A percentile compares a stretch with the other conserved stretches of the same genome.
These are phyloP conservation scores for Penium margaritaceum DNA, from an alignment of 139 green algal species.

Conservation along the genomic window DNA sequence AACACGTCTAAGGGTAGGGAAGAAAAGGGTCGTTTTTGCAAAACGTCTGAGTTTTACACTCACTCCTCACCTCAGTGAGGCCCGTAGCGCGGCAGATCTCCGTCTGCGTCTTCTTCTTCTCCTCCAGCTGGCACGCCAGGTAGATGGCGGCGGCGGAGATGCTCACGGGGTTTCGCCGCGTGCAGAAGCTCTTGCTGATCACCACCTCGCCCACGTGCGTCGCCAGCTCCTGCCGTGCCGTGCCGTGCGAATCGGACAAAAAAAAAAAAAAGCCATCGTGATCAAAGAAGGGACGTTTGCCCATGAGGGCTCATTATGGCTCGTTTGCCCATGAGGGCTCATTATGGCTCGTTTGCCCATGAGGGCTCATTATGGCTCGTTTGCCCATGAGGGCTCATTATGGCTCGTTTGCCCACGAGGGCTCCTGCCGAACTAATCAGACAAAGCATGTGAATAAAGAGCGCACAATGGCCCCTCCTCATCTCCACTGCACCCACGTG, in stretches of 20 bases:
- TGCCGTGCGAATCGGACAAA: no score
- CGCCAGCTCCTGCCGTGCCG: conserved; percentile 26
- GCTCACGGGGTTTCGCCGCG: conserved; percentile 35
- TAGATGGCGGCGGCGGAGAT: conserved; percentile 36
- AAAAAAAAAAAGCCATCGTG: background rate
- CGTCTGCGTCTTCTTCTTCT: conserved; percentile 26
- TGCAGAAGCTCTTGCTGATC: conserved; percentile 30
- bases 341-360: no score
- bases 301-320: no score
- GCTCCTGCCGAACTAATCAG: no score
- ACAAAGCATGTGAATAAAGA: background rate
- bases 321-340: no score
- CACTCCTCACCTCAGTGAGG: conserved; percentile 29
- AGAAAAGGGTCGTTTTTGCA: no score
- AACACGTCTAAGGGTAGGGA: no score
- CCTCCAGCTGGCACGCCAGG: conserved; percentile 31
- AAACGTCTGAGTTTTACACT: no score
- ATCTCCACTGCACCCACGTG: background rate
- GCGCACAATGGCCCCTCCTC: background rate
- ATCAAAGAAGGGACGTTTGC: no score
- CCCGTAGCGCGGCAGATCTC: conserved; percentile 39
- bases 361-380: no score
- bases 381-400: no score
- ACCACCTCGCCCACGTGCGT: conserved; percentile 37
- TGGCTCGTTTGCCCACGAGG: no score